Conservation (phyloP, 768 basidiomycete species). For the Termitomyces sp. region DNA sequence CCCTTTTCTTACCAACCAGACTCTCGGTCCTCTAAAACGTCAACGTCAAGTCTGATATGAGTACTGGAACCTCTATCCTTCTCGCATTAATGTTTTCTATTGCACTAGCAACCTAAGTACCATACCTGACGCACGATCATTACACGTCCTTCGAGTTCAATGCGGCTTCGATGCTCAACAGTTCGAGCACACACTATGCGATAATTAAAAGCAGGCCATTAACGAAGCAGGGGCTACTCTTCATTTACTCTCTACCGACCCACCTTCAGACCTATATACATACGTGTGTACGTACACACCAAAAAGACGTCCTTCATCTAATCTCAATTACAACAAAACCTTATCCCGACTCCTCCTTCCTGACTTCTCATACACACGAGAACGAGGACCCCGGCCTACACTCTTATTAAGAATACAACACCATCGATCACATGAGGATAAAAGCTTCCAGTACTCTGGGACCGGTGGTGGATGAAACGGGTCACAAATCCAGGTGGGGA, state of each 20-base stretch:
- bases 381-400: background rate
- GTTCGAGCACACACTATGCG: background rate
- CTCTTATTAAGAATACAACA: background rate
- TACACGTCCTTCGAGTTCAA: background rate
- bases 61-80: background rate
- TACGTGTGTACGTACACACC: background rate
- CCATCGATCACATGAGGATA: background rate
- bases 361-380: background rate
- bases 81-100: background rate
- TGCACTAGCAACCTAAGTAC: no score
- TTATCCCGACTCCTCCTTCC: background rate
- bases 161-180: background rate
- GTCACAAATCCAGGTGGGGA: no score
- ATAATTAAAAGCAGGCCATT: background rate
- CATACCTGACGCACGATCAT: background rate
- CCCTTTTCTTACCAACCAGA: background rate
- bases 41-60: background rate
- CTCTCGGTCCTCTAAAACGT: background rate
- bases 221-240: background rate
- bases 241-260: no score
- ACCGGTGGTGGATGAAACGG: background rate
- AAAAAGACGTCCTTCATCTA: background rate
- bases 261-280: background rate
- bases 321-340: background rate
- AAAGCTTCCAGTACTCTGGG: background rate